Base-by-base conservation (phyloP, 1,139 yeast genomes). In the Hansenula lynferdii region DNA sequence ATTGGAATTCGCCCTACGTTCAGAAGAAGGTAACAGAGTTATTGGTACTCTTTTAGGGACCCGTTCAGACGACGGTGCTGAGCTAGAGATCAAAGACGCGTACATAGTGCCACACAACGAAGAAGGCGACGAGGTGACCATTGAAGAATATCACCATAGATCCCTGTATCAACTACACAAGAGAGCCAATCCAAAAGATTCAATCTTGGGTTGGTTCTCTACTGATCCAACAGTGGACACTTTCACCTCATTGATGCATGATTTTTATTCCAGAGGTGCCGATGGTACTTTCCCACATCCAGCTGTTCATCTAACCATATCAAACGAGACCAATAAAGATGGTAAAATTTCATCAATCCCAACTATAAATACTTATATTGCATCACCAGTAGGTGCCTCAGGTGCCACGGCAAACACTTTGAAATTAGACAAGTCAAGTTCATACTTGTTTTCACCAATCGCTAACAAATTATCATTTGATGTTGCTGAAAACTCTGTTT, bases 171-270 rank as follows among this genome's bases (percentile, higher is more conserved):
- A 79, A 53, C 69, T 87, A 56, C 80, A 85, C 64, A 84, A 82
- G 64, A 79, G 78, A 57, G 81, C 94, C 28, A 84, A 81, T 60
- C 92, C 94, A 41, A 84, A 84, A 58, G 86, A 82, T 52, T 71
- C 74, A 37, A 85, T 87, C 40, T 73, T 87, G 42, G 96, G 96
- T 41, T 87, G 96, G 96, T 86, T 85, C 61, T 85, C 94, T 38
- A 80, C 90, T 26, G 66, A 77, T 31, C 64, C 72, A 18, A 73
- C 71, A 48, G 75, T 87, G 48, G 90, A 85, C 63, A 73, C 79
- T 44, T 75, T 83, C 57, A 79, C 94, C 20, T 85, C 86, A n/a
- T 72, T 87, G 51, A 80, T 87, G 55, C 96, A 87, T 59, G 94
- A 84, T 57, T 84, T 86, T 58, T 87, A 83, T 64, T 71, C 81